Base-by-base conservation (phyloP, 2,329 filamentous ascomycete species). In the Lasiodiplodia gonubiensis region DNA sequence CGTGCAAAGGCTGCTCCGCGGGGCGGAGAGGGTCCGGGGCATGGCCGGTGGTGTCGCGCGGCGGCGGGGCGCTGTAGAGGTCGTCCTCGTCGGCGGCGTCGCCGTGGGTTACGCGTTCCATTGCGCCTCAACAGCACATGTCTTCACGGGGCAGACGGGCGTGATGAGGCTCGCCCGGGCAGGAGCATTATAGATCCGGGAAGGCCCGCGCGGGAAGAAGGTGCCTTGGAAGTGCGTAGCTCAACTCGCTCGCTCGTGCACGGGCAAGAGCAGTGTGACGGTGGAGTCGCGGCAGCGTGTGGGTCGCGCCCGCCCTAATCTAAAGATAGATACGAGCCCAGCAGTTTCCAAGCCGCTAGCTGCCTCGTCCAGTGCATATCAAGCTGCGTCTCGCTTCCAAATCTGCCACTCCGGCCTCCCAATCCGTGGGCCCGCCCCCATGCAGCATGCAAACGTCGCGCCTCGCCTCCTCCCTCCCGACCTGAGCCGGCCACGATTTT, bases 61-160 rank as follows among this genome's bases (percentile, higher is more conserved):
- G 59, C 25, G 57, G 37, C 37, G 75, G 75, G 0, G 68, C 12
- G 59, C 55, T 39, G 57, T 67, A 67, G 37, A 67, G 66, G 14
- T 64, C 57, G 18, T 67, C 66, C n/a, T 67, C 66, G 18, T 67
- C 66, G 57, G 55, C 53, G 35, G 53, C 57, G 51, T 67, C 57
- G 59, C 53, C 66, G 37, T 35, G 35, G 42, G 54, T 49, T 59
- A 51, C 54, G 65, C 55, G 65, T 57, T 67, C 65, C 65, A 67
- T 67, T 33, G 65, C 55, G 53, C 53, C 49, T 67, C 55, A 61
- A 48, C 64, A 48, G 52, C 21, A 33, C 64, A 67, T 67, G 65
- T 33, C n/a, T 33, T 33, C 30, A n/a, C 11, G n/a, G 27, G 46
- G 52, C 12, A 21, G 35, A 37, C 16, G 37, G 49, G n/a, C 37